Percentiles rank a stretch among this genome's conserved stretches.
phyloP scores from a whole-genome alignment of 2,329 filamentous ascomycete species.

The Colletotrichum eleusines region DNA sequence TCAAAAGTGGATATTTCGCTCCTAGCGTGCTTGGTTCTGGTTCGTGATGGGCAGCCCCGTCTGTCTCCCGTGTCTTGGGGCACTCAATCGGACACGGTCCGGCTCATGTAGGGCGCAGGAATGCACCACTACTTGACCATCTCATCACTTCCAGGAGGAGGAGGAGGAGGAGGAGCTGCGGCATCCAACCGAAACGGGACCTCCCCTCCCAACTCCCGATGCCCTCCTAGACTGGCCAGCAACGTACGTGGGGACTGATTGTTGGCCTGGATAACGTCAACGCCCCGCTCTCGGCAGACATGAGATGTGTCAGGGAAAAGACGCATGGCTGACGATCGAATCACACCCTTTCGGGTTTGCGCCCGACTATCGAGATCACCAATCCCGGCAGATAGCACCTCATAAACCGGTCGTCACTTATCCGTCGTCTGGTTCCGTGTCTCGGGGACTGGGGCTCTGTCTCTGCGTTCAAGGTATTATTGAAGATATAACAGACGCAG shows the following conservation, averaged over 20 bases:
- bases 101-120: constrained; percentile 31
- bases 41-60: constrained; percentile 5
- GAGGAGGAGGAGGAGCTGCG: too few species aligned
- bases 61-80: constrained; percentile 19
- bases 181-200: neutral
- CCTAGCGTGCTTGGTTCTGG: neutral
- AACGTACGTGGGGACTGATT: constrained; percentile 14
- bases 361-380: constrained; percentile 22
- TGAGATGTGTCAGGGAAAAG: neutral
- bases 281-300: constrained; percentile 32
- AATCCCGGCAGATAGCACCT: constrained; percentile 28
- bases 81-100: constrained; percentile 38
- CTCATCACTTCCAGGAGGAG: constrained; percentile 38
- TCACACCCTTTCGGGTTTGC: constrained; percentile 29
- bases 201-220: neutral
- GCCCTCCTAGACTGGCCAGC: constrained; percentile 26
- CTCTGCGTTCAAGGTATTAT: neutral
- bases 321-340: neutral
- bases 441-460: neutral
- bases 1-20: constrained; percentile 35
- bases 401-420: neutral
- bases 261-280: constrained; percentile 20
- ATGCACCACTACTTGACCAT: constrained; percentile 35
- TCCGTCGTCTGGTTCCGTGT: constrained; percentile 8
- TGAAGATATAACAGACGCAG: too few species aligned